Percentiles rank a stretch among this genome's conserved stretches.
phyloP scores from a whole-genome alignment of 1,284 basidiomycete species.

The Melampsora larici-populina region DNA sequence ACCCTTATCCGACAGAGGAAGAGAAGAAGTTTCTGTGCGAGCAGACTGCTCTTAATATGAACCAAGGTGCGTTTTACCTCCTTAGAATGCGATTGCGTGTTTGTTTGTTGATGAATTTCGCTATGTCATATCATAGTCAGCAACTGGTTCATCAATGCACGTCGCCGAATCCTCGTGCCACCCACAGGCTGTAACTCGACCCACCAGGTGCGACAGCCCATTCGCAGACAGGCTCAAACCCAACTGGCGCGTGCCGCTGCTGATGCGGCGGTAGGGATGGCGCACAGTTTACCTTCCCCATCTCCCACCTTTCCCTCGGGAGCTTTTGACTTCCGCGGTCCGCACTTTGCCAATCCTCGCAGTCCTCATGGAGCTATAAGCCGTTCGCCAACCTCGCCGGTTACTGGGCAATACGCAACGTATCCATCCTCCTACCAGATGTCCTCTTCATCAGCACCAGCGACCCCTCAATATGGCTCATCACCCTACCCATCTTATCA shows the following conservation, averaged over 20 bases:
- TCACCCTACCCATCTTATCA: background rate
- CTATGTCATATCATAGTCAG: conserved; percentile 53
- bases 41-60: conserved; percentile 78
- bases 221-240: conserved; percentile 34
- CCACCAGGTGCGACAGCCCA: conserved; percentile 34
- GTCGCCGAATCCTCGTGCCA: conserved; percentile 52
- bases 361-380: background rate
- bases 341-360: background rate
- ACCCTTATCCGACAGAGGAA: conserved; percentile 83
- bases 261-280: conserved; percentile 1
- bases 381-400: background rate
- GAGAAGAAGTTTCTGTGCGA: conserved; percentile 84
- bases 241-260: conserved; percentile 25
- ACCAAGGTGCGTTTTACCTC: conserved; percentile 61
- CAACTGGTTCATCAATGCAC: conserved; percentile 85
- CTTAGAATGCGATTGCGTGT: conserved; percentile 42
- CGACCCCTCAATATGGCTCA: background rate
- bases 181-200: conserved; percentile 28
- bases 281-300: background rate
- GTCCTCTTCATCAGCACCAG: background rate
- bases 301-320: background rate
- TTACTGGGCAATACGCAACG: background rate
- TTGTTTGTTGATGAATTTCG: background rate
- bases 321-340: background rate
- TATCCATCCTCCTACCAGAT: background rate